Evolutionary conservation across 1,139 yeast species (phyloP), one percentile per base, ranked within the genome.

Genomic region (Lodderomyces margitis): DNA sequence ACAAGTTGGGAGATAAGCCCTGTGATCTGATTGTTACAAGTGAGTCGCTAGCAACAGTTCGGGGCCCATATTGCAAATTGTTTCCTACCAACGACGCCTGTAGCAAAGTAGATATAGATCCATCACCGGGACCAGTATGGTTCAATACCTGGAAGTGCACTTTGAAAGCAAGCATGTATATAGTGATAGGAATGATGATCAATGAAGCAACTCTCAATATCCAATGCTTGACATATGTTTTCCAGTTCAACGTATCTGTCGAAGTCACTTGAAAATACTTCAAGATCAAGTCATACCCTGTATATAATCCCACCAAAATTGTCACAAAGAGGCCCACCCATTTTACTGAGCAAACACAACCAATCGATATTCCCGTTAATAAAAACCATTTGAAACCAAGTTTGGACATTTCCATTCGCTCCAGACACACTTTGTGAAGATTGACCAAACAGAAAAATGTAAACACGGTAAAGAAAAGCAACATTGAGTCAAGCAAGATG

Each of bases 311-410:
- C 41, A 91, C 86, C 19, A 91, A 66, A 0, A 79, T 75, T 8
- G 96, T 94, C 36, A 86, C 81, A 57, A 92, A 89, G 38, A 91
- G 64, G 4, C 98, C 98, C 16, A 92, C 98, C 97, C 96, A 88
- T 66, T 92, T 92, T 33, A 91, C 95, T 39, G 95, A 81, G 52
- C 91, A 83, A 11, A 91, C 98, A 61, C 96, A 87, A 1, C 98
- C 99, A 49, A 94, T 79, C 9, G 89, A 79, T 5, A 85, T 46
- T 6, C 98, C 98, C 2, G 94, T 80, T 14, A 83, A 54, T 4
- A 74, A 39, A 58, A 83, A 61, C 89, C 89, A 83, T 17, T 55
- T 49, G 12, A 74, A 56, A 61, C 89, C 84, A 30, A 54, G 47
- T 1, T 39, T 32, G 0, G 78, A 60, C 45, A 81, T 66, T 39